These are phyloP conservation scores for Tulasnella sp. DNA, from an alignment of 768 basidiomycete species.

Conservation along the genomic window DNA sequence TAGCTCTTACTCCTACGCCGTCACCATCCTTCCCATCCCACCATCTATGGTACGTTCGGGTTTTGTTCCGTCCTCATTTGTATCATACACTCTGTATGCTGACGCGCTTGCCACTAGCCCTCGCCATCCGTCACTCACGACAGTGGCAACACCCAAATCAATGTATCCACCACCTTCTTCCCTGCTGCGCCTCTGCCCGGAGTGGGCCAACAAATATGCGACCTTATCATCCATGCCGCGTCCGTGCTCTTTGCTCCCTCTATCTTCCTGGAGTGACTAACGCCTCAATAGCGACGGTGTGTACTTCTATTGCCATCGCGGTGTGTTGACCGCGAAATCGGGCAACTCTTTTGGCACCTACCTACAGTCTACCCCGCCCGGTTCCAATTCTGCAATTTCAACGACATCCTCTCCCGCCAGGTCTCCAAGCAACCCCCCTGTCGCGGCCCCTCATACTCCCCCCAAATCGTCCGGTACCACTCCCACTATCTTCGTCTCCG, in stretches of 20 bases:
- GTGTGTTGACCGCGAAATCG: constrained; percentile 46
- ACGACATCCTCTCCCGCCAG: constrained; percentile 24
- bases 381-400: neutral
- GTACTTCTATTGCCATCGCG: constrained; percentile 69
- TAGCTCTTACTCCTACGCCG: too few relatives aligned
- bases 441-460: neutral
- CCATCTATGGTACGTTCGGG: too few relatives aligned
- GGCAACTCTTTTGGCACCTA: constrained; percentile 45
- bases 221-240: neutral
- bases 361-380: neutral
- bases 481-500: constrained; percentile 37
- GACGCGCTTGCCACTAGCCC: too few relatives aligned
- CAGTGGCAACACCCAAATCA: neutral
- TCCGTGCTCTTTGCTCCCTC: neutral
- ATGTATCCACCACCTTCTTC: neutral
- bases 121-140: too few relatives aligned
- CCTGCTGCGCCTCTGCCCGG: neutral
- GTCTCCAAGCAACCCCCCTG: neutral
- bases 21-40: too few relatives aligned
- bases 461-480: neutral
- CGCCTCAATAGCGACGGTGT: constrained; percentile 42
- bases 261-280: too few relatives aligned
- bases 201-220: neutral
- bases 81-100: too few relatives aligned
- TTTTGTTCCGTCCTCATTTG: too few relatives aligned